Base-by-base conservation (phyloP, 495 filamentous ascomycete species). In the Penicillium nucicola region DNA sequence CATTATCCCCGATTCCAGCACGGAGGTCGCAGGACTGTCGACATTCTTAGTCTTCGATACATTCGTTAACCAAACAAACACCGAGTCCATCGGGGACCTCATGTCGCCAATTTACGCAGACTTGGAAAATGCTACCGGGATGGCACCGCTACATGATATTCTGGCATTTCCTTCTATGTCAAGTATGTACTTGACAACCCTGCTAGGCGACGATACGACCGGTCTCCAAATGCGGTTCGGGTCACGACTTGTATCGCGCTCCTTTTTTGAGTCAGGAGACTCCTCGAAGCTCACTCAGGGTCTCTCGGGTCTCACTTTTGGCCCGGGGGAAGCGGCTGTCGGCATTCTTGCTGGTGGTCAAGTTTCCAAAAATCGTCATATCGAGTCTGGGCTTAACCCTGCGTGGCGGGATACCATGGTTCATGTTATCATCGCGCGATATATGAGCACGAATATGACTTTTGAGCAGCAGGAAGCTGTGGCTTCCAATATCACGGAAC, bases 11-110 rank as follows among this genome's bases (percentile, higher is more conserved):
- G 15, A 28, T 9, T n/a, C 45, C 34, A 23, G 33, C 22, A 14
- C 13, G 20, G 25, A 12, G 20, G 30, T 10, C 4, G 14, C 18
- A 13, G 23, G 22, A 2, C 22, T 25, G 34, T 36, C 45, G 9
- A 31, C 45, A 7, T 15, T 28, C 8, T 17, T 39, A 7, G 5
- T 17, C 10, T 19, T 18, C 22, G 6, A 28, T 2, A 5, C 17
- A 13, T 47, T 47, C 32, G 45, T 47, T 13, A 47, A 47, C 33
- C 45, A 47, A 17, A 47, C 45, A 14, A 22, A 38, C 45, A 38
- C 34, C 15, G 36, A 36, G 6, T 18, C 22, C 13, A 15, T 38
- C 6, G 34, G 15, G 10, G 10, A 35, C 1, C 4, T 25, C 14
- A n/a, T 47, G 5, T 20, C 20, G 10, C 45, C 45, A 11, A 7